Evolutionary conservation across 495 filamentous ascomycete genomes (phyloP).

Genomic region (Astrocystis sublimbata): DNA sequence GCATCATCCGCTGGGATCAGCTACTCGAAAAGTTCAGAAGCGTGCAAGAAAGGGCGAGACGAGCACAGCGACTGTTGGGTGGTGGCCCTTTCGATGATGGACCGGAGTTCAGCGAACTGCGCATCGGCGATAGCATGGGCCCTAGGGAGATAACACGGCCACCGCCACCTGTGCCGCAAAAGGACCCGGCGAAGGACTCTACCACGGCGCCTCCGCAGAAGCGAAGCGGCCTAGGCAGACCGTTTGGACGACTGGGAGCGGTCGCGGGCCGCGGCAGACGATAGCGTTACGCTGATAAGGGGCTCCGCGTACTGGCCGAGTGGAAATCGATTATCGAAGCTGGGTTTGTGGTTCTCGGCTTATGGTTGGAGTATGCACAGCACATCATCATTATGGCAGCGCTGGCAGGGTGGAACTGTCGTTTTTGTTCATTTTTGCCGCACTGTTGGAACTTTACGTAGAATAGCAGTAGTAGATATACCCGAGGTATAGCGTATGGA

Average conservation of each 20-base stretch:
- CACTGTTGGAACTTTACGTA: slow-evolving; percentile 14
- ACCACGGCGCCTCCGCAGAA: slow-evolving; percentile 46
- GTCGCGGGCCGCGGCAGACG: slow-evolving; percentile 61
- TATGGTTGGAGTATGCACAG: slow-evolving; percentile 1
- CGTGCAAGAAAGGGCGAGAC: slow-evolving; percentile 77
- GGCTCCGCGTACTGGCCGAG: background rate
- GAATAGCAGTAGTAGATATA: slow-evolving; percentile 24
- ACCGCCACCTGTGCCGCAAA: slow-evolving; percentile 41
- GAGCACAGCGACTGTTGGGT: slow-evolving; percentile 42
- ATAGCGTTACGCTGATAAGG: slow-evolving; percentile 24
- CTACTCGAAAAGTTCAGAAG: slow-evolving; percentile 93
- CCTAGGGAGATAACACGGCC: slow-evolving; percentile 38
- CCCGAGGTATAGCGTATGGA: slow-evolving; percentile 16
- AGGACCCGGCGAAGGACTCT: slow-evolving; percentile 49
- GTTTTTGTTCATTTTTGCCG: slow-evolving; percentile 18
- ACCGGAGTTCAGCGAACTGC: slow-evolving; percentile 39
- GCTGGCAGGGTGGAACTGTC: no score
- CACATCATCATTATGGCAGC: background rate
- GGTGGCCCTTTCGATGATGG: slow-evolving; percentile 42
- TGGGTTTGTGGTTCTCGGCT: background rate
- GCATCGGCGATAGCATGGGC: slow-evolving; percentile 46
- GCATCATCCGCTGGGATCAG: slow-evolving; percentile 84
- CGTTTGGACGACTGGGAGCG: slow-evolving; percentile 66
- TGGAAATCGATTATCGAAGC: background rate
- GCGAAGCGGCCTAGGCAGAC: slow-evolving; percentile 63